Conservation (phyloP, 495 filamentous ascomycete genomes). For the Cladorrhinum samala region DNA sequence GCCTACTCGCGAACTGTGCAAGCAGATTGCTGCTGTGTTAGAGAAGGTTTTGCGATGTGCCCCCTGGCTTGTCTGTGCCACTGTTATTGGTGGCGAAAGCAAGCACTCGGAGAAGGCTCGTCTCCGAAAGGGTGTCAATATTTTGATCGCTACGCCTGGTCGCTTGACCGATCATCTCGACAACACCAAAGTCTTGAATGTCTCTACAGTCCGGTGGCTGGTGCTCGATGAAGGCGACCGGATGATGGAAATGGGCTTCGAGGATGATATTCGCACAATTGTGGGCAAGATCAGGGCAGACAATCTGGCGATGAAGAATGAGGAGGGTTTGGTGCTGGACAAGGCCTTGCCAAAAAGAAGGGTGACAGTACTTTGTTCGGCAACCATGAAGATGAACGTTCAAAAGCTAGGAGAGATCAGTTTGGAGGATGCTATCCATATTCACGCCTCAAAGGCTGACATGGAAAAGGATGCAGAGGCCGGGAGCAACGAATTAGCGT, state of each 20-base stretch:
- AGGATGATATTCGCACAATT: slow-evolving; percentile 75
- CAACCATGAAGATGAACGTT: slow-evolving; percentile 94
- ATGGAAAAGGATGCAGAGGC: slow-evolving; percentile 38
- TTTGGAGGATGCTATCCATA: slow-evolving; percentile 84
- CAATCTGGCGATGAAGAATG: slow-evolving; percentile 31
- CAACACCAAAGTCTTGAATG: slow-evolving; percentile 81
- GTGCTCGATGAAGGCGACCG: slow-evolving; percentile 93
- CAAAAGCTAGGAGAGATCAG: slow-evolving; percentile 89
- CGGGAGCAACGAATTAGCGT: slow-evolving; percentile 47
- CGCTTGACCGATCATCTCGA: slow-evolving; percentile 84
- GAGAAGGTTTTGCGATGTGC: slow-evolving; percentile 76
- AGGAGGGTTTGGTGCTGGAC: slow-evolving; percentile 37
- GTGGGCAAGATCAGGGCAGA: slow-evolving; percentile 64
- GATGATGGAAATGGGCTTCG: slow-evolving; percentile 95
- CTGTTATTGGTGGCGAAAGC: slow-evolving; percentile 92
- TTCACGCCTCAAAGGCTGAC: slow-evolving; percentile 60
- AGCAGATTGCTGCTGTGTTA: slow-evolving; percentile 82
- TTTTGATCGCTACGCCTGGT: slow-evolving; percentile 90
- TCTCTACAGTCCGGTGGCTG: slow-evolving; percentile 86
- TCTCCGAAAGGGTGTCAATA: slow-evolving; percentile 86
- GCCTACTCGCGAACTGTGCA: slow-evolving; percentile 86
- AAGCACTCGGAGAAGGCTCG: slow-evolving; percentile 96
- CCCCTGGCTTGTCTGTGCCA: slow-evolving; percentile 83
- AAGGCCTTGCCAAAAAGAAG: slow-evolving; percentile 62
- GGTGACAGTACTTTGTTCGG: slow-evolving; percentile 89